Evolutionary conservation across 192 early-diverging fungal genomes (phyloP).

Genomic region (Podochytrium sp.): DNA sequence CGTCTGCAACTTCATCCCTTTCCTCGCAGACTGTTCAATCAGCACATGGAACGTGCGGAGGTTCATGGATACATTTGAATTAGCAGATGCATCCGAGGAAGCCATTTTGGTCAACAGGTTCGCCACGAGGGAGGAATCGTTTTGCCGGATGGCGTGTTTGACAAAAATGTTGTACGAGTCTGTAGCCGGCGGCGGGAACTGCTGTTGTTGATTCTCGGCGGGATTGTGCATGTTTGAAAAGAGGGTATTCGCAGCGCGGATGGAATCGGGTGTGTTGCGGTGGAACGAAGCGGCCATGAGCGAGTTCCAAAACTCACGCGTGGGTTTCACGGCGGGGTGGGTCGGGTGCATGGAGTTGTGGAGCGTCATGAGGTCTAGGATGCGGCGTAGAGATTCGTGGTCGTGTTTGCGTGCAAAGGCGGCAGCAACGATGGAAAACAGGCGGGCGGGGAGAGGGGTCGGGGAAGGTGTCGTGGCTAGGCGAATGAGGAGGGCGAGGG

Average conservation of each 20-base stretch:
- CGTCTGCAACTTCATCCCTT: slow-evolving; percentile 1
- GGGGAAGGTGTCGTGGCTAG: too few species aligned
- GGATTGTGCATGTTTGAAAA: neutral
- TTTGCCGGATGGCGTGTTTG: neutral
- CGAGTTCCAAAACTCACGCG: slow-evolving; percentile 2
- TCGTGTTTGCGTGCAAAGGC: too few species aligned
- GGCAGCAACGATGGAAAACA: too few species aligned
- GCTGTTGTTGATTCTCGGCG: neutral
- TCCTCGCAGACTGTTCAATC: slow-evolving; percentile 3
- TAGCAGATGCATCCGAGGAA: neutral
- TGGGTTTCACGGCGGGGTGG: too few species aligned
- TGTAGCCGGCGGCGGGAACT: slow-evolving; percentile 12
- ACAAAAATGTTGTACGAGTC: slow-evolving; percentile 22
- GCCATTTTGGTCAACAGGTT: neutral
- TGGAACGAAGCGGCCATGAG: neutral
- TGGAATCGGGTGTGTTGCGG: neutral
- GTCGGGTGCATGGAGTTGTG: too few species aligned
- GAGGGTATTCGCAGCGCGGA: neutral
- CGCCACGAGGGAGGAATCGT: neutral
- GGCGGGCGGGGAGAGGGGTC: too few species aligned
- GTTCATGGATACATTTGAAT: neutral
- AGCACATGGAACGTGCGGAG: slow-evolving; percentile 16
- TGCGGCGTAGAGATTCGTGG: neutral
- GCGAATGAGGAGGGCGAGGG: too few species aligned
- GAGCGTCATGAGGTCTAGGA: too few species aligned